phyloP scores from a whole-genome alignment of 2,329 filamentous ascomycete species.

The Penicillium decumbens region DNA sequence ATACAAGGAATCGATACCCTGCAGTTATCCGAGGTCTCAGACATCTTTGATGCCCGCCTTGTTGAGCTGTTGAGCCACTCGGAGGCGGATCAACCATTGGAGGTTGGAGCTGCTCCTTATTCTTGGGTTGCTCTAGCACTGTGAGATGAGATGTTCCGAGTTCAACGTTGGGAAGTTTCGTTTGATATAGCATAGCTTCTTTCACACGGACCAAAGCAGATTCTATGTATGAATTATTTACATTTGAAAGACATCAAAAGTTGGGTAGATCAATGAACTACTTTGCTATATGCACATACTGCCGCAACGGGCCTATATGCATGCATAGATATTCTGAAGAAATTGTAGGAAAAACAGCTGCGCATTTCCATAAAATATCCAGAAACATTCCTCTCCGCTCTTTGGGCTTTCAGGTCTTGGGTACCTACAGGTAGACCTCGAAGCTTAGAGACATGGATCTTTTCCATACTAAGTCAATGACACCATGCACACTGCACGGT shows the following conservation, averaged over 20 bases:
- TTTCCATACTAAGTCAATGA: conserved; percentile 10
- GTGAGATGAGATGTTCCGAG: background rate
- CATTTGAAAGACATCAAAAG: background rate
- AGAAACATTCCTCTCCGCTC: conserved; percentile 9
- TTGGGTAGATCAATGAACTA: background rate
- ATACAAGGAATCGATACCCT: conserved; percentile 28
- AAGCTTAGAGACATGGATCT: conserved; percentile 21
- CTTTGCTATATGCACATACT: conserved; percentile 8
- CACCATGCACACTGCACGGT: conserved; percentile 17
- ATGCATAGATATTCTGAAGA: conserved; percentile 16
- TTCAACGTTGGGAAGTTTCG: background rate
- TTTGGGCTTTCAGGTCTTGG: conserved; percentile 22
- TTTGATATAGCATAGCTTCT: background rate
- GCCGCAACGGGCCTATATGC: conserved; percentile 28
- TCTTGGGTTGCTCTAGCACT: conserved; percentile 21
- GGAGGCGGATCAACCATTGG: conserved; percentile 22
- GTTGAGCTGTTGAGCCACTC: conserved; percentile 22
- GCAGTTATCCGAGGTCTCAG: conserved; percentile 34
- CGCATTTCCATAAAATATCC: background rate
- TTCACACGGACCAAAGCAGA: background rate
- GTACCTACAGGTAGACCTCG: conserved; percentile 33
- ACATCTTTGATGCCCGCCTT: conserved; percentile 27
- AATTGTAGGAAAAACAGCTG: background rate
- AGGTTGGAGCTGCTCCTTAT: conserved; percentile 16
- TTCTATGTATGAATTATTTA: background rate